Evolutionary conservation across 352 stramenopile species (phyloP).

Genomic region (Globisporangium ultimum): DNA sequence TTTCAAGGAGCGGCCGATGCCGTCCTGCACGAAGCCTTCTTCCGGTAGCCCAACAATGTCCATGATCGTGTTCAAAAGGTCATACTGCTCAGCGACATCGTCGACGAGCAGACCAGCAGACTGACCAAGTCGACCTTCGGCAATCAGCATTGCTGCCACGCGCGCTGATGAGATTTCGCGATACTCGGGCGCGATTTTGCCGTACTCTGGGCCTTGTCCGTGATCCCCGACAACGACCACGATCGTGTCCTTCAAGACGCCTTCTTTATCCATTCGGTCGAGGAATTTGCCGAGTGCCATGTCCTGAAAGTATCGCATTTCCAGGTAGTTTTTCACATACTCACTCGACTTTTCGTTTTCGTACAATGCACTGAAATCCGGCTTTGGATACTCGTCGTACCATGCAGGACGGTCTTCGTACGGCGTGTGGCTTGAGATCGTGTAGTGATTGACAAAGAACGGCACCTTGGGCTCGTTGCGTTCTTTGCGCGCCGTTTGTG

Average conservation of each 20-base stretch:
- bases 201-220: constrained; percentile 38
- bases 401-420: constrained; percentile 33
- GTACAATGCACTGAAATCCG: constrained; percentile 36
- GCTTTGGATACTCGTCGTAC: constrained; percentile 22
- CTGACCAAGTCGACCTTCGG: constrained; percentile 30
- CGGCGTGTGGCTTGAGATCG: constrained; percentile 55
- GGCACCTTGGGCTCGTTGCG: constrained; percentile 27
- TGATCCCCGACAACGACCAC: constrained; percentile 54
- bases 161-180: constrained; percentile 27
- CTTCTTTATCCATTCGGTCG: constrained; percentile 36
- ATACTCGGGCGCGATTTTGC: constrained; percentile 22
- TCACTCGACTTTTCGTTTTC: constrained; percentile 12
- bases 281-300: constrained; percentile 48
- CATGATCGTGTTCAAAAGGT: constrained; percentile 36
- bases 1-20: constrained; percentile 38
- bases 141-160: constrained; percentile 29
- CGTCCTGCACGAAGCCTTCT: constrained; percentile 28
- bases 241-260: constrained; percentile 51
- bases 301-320: constrained; percentile 51
- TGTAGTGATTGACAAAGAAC: constrained; percentile 54
- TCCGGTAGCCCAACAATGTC: constrained; percentile 36
- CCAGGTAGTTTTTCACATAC: constrained; percentile 31
- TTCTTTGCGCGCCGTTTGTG: constrained; percentile 24
- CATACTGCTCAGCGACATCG: constrained; percentile 32
- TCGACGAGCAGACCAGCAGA: constrained; percentile 23